phyloP scores from a whole-genome alignment of 805 yeast genomes.

The Myxozyma geophila region DNA sequence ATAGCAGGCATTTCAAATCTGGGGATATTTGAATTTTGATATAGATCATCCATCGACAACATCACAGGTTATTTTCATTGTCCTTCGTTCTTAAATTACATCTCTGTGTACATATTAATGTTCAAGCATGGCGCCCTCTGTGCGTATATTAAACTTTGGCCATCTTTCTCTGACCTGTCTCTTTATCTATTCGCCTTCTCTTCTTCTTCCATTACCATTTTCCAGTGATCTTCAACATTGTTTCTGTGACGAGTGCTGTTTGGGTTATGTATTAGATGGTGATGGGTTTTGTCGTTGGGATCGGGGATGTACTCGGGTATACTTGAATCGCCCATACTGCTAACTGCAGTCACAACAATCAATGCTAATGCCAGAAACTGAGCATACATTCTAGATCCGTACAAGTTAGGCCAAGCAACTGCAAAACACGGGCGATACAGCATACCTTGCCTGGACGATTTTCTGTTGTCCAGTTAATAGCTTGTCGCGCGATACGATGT shows the following conservation, averaged over 20 bases:
- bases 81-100: too few relatives aligned
- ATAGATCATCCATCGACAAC: background rate
- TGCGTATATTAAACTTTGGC: background rate
- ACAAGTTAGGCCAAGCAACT: background rate
- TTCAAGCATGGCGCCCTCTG: background rate
- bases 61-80: too few relatives aligned
- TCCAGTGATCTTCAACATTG: conserved; percentile 27
- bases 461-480: conserved; percentile 77
- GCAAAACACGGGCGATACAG: background rate
- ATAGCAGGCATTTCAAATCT: too few relatives aligned
- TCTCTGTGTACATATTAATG: too few relatives aligned
- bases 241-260: background rate
- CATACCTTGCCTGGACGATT: conserved; percentile 68
- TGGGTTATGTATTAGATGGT: conserved; percentile 23
- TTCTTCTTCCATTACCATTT: conserved; percentile 15
- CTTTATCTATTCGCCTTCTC: background rate
- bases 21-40: background rate
- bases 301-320: conserved; percentile 34
- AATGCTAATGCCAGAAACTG: conserved; percentile 77
- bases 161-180: background rate
- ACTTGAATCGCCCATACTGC: conserved; percentile 43
- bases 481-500: conserved; percentile 69
- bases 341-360: conserved; percentile 63
- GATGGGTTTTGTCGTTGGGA: conserved; percentile 27
- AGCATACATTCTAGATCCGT: conserved; percentile 69